Conservation (phyloP, 1,139 yeast genomes). For the Zygoascus hellenicus region DNA sequence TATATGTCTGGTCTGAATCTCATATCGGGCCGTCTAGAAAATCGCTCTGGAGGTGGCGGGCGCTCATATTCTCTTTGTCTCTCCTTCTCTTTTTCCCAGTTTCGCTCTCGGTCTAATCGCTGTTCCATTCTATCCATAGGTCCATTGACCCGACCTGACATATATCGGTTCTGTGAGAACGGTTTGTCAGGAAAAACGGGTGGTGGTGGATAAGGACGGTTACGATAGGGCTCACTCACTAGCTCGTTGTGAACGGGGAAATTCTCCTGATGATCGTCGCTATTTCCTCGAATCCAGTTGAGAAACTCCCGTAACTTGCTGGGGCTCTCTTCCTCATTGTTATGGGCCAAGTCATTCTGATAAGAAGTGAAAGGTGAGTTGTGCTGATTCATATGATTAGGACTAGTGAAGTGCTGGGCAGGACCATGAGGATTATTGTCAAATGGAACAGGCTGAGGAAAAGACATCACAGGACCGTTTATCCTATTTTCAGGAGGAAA, state of each 20-base stretch:
- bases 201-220: neutral
- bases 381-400: neutral
- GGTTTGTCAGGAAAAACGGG: too few relatives aligned
- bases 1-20: conserved; percentile 1
- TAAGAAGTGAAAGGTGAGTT: too few relatives aligned
- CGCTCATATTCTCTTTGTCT: neutral
- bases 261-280: neutral
- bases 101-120: conserved; percentile 3
- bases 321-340: conserved; percentile 6
- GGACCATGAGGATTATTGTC: neutral
- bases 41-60: conserved; percentile 6
- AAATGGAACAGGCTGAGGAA: neutral
- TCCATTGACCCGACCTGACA: too few relatives aligned
- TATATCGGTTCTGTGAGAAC: too few relatives aligned
- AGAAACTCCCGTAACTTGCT: conserved; percentile 2
- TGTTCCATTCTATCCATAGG: too few relatives aligned
- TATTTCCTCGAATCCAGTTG: conserved; percentile 8
- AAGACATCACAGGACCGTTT: neutral
- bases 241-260: neutral
- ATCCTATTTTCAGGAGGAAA: neutral
- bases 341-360: too few relatives aligned
- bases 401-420: neutral
- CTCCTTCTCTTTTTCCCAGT: neutral
- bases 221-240: neutral
- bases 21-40: neutral